These are phyloP conservation scores for Monosporascus sp. DNA, from an alignment of 2,329 filamentous ascomycete species.

Conservation along the genomic window DNA sequence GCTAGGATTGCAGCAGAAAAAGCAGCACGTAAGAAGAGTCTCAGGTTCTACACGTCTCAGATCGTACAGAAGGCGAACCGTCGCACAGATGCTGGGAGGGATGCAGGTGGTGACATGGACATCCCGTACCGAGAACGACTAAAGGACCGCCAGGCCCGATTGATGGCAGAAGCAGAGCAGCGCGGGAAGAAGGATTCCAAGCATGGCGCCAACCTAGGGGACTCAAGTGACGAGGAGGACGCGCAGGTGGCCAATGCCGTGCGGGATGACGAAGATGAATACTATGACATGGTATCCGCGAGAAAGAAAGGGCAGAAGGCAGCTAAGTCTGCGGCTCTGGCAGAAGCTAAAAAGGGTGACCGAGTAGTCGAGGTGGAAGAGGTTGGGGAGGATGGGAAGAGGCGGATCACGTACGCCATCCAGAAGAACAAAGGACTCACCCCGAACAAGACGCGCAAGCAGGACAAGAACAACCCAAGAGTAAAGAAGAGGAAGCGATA, in stretches of 20 bases:
- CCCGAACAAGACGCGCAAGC: conserved; percentile 67
- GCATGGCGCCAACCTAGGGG: conserved; percentile 61
- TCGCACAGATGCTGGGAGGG: conserved; percentile 65
- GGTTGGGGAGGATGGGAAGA: conserved; percentile 77
- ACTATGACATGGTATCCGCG: conserved; percentile 84
- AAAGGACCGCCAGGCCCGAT: conserved; percentile 75
- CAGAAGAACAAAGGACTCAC: conserved; percentile 96
- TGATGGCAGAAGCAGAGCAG: conserved; percentile 84
- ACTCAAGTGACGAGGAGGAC: conserved; percentile 64
- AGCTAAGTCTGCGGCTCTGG: conserved; percentile 49
- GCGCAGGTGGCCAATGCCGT: conserved; percentile 44
- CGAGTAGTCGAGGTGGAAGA: conserved; percentile 60
- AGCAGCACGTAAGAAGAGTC: conserved; percentile 79
- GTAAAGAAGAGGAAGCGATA: conserved; percentile 98
- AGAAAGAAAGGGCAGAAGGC: conserved; percentile 71
- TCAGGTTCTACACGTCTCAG: conserved; percentile 97
- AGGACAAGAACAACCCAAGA: conserved; percentile 89
- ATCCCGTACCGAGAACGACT: conserved; percentile 86
- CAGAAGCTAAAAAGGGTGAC: conserved; percentile 58
- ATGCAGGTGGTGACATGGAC: conserved; percentile 74
- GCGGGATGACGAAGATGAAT: conserved; percentile 60
- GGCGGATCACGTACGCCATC: conserved; percentile 89
- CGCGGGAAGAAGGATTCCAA: conserved; percentile 64
- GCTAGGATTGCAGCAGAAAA: conserved; percentile 80
- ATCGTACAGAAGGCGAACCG: conserved; percentile 93